A percentile compares a stretch with the other conserved stretches of the same genome.
These are phyloP conservation scores for Salix purpurea DNA, from an alignment of 345 rosid species.

Conservation along the genomic window DNA sequence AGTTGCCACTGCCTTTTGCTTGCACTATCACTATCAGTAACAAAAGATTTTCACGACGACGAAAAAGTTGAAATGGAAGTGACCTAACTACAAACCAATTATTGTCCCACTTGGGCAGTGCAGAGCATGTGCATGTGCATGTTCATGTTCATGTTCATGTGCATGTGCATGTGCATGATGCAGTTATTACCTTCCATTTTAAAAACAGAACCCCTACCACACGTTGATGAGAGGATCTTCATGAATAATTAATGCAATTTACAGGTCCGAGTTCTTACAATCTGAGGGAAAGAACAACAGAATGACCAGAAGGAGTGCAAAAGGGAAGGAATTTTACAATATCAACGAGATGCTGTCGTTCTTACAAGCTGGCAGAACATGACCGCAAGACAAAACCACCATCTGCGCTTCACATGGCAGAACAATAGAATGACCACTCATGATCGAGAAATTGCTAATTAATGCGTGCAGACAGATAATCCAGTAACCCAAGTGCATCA, in stretches of 20 bases:
- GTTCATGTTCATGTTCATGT: background rate
- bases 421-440: background rate
- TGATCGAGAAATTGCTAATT: background rate
- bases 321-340: slow-evolving; percentile 26
- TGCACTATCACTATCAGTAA: background rate
- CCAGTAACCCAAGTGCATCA: background rate
- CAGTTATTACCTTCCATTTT: background rate
- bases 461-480: background rate
- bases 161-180: background rate
- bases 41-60: background rate
- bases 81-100: background rate
- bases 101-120: background rate
- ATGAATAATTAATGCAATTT: slow-evolving; percentile 32
- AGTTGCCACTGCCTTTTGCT: background rate
- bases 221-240: slow-evolving; percentile 11
- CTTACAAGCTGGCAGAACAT: slow-evolving; percentile 14
- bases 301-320: background rate
- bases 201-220: background rate
- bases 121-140: background rate
- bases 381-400: background rate
- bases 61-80: background rate
- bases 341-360: slow-evolving; percentile 24
- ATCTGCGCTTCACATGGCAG: background rate
- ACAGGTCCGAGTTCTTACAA: slow-evolving; percentile 22
- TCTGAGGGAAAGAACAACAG: slow-evolving; percentile 4